These are phyloP conservation scores for Thamnidium elegans DNA, from an alignment of 192 early-diverging fungal genomes.

Conservation along the genomic window DNA sequence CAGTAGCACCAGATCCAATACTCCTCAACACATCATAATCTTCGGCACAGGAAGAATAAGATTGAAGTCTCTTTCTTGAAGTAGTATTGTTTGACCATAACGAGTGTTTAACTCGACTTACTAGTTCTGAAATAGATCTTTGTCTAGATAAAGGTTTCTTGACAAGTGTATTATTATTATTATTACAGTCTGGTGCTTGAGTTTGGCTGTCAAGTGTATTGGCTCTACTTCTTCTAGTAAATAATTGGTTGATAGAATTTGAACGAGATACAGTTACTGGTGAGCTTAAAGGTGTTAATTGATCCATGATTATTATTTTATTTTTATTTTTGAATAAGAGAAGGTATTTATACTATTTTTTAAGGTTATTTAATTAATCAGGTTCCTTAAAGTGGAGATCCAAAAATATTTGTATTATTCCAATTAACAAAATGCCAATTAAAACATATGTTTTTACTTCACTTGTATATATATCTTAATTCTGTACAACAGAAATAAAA, in stretches of 20 bases:
- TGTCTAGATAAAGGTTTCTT: background rate
- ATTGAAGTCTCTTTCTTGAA: background rate
- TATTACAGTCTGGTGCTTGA: background rate
- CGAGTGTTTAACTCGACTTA: conserved; percentile 6
- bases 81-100: background rate
- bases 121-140: conserved; percentile 12
- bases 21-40: conserved; percentile 17
- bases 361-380: too few relatives aligned
- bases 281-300: too few relatives aligned
- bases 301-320: too few relatives aligned
- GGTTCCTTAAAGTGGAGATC: too few relatives aligned
- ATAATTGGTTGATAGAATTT: conserved; percentile 4
- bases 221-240: background rate
- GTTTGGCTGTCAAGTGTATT: background rate
- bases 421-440: too few relatives aligned
- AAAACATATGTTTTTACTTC: too few relatives aligned
- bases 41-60: conserved; percentile 1
- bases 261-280: conserved; percentile 12
- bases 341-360: too few relatives aligned
- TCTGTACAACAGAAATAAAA: too few relatives aligned
- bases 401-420: too few relatives aligned
- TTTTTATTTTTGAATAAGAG: too few relatives aligned
- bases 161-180: background rate
- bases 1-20: conserved; percentile 30
- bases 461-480: too few relatives aligned